Evolutionary conservation across 192 early-diverging fungal species (phyloP), one percentile per base, ranked within the genome.

Genomic region (Gonapodya prolifera): DNA sequence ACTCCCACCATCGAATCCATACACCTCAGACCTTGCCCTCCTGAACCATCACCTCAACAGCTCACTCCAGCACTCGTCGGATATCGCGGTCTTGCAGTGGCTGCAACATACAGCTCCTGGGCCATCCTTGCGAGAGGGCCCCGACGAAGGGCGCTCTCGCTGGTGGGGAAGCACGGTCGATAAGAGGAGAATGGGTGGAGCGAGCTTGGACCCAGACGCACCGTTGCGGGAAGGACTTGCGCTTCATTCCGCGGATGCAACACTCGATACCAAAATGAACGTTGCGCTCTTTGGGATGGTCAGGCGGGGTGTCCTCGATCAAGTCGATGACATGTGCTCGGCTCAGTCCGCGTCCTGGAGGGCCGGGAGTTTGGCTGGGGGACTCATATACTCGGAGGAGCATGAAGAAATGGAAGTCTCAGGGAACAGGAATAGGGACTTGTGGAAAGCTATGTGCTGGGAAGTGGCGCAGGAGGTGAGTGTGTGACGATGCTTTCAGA

Each of bases 401-500:
- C 45, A 16, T 8, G 45, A 61, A 23, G 45, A 61, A 61, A 8
- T 61, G 45, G 45, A 61, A 8, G 45, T 16, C 8, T 8, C 8
- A 16, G 91, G 91, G 0, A 92, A 89, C 79, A 80, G 82, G 76
- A 92, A 92, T 76, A 77, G 90, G 23, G 83, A 85, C 29, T 80
- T 93, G 13, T 93, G 91, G 92, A 91, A 88, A 76, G 84, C 82
- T 18, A 84, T 87, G 29, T 91, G 89, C 73, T 89, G 80, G 78
- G 76, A 85, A 30, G 82, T 88, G 2, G 87, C 92, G 1, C 78
- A 80, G 16, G 86, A 92, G 34, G 82, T 61, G 45, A 35, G 78
- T 28, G 34, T 34, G 0, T 35, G 28, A 75, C 78, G 8, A 23
- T 16, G 45, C 45, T 61, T n/a, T n/a, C n/a, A 23, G 36, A 32